phyloP scores from a whole-genome alignment of 495 filamentous ascomycete genomes.

The Recurvomyces mirabilis region DNA sequence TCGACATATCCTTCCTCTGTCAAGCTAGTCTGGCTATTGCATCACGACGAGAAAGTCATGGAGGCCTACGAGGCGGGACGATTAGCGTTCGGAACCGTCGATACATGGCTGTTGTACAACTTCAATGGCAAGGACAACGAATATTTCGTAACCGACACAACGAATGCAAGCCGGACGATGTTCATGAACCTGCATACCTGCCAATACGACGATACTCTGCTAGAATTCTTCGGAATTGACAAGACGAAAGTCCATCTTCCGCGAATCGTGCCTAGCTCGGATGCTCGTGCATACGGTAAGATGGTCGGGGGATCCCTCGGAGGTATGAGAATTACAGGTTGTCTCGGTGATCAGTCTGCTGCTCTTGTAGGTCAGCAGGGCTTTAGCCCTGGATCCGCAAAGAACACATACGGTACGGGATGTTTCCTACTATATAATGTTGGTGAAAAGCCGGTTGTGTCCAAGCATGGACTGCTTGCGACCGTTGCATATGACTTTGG shows the following conservation, averaged over 20 bases:
- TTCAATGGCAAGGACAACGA: conserved; percentile 68
- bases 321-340: conserved; percentile 72
- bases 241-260: conserved; percentile 63
- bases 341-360: conserved; percentile 83
- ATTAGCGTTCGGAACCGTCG: conserved; percentile 80
- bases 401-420: conserved; percentile 93
- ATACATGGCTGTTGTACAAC: conserved; percentile 86
- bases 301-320: conserved; percentile 57
- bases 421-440: conserved; percentile 95
- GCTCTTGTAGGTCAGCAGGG: conserved; percentile 86
- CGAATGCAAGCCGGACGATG: conserved; percentile 90
- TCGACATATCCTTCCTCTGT: conserved; percentile 89
- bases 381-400: conserved; percentile 73
- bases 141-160: conserved; percentile 77
- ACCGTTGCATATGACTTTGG: conserved; percentile 85
- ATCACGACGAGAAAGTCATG: conserved; percentile 57
- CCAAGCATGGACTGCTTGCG: conserved; percentile 72
- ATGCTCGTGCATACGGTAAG: conserved; percentile 60
- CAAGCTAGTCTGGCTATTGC: conserved; percentile 76
- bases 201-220: conserved; percentile 69
- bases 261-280: conserved; percentile 75
- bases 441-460: conserved; percentile 79
- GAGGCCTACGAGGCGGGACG: conserved; percentile 68
- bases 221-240: conserved; percentile 77
- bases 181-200: conserved; percentile 86